Evolutionary conservation across 495 filamentous ascomycete species (phyloP).

Genomic region (Lichenothelia convexa): DNA sequence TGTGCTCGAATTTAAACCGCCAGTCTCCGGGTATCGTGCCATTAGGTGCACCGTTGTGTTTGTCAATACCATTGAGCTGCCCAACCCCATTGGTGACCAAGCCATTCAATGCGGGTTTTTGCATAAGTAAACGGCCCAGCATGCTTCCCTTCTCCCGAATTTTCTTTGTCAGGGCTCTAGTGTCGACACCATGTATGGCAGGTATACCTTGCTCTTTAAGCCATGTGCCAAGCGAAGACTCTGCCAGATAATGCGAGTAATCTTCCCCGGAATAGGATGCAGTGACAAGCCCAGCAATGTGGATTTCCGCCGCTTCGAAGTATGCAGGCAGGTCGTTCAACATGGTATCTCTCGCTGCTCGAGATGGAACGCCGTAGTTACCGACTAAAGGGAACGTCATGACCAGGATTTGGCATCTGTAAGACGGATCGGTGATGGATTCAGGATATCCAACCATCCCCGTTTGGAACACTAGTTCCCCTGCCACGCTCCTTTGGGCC

Average conservation of each 20-base stretch:
- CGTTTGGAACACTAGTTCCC: constrained; percentile 97
- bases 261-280: constrained; percentile 86
- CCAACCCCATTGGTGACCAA: no score
- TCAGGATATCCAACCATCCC: constrained; percentile 99
- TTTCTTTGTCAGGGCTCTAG: constrained; percentile 77
- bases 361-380: constrained; percentile 82
- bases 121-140: constrained; percentile 73
- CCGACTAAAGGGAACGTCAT: constrained; percentile 80
- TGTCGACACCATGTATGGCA: constrained; percentile 94
- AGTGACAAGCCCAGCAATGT: constrained; percentile 76
- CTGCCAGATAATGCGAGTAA: constrained; percentile 81
- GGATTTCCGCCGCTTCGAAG: constrained; percentile 82
- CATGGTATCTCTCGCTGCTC: constrained; percentile 62
- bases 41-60: constrained; percentile 6
- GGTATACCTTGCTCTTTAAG: constrained; percentile 88
- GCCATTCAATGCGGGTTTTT: constrained; percentile 24
- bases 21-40: constrained; percentile 1
- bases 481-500: constrained; percentile 74
- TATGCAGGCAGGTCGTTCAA: constrained; percentile 70
- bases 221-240: constrained; percentile 81
- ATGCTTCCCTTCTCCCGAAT: constrained; percentile 90
- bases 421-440: constrained; percentile 82
- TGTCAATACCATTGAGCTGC: no score
- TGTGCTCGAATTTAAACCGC: constrained; percentile 29
- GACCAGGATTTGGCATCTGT: constrained; percentile 80